phyloP scores from a whole-genome alignment of 176 grass and related monocot species.

The Cenchrus fungigraminus region DNA sequence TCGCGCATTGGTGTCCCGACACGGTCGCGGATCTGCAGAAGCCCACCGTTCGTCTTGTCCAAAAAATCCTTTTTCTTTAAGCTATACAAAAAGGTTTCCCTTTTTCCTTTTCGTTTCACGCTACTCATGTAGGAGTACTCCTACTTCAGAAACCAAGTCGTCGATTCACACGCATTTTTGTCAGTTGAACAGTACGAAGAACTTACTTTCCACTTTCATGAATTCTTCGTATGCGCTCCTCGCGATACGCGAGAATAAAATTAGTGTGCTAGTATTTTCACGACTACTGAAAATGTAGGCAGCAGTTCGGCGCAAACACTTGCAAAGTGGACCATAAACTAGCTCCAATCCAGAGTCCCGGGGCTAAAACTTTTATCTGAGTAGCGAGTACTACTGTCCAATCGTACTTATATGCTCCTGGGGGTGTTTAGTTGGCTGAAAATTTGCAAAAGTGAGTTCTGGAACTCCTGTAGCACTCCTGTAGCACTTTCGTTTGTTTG shows the following conservation, averaged over 20 bases:
- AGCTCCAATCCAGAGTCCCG: background rate
- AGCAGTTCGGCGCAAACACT: background rate
- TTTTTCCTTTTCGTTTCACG: background rate
- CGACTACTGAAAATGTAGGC: background rate
- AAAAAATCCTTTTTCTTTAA: slow-evolving; percentile 27
- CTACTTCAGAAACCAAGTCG: background rate
- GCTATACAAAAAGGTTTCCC: background rate
- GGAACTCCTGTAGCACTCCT: too few species aligned
- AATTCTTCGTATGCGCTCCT: background rate
- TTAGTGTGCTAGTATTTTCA: background rate
- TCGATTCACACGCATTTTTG: background rate
- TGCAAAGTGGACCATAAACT: background rate
- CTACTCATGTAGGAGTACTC: background rate
- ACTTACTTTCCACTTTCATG: background rate
- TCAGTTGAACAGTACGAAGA: background rate
- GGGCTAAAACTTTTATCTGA: background rate
- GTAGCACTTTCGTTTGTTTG: too few species aligned
- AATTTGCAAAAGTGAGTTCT: too few species aligned
- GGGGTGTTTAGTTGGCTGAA: too few species aligned
- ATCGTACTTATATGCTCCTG: background rate
- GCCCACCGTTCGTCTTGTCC: background rate
- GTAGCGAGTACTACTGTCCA: background rate
- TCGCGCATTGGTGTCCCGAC: too few species aligned
- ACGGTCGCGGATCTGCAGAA: background rate
- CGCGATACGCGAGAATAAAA: background rate